Conservation (phyloP, 176 grass and related monocot species). For the Cenchrus purpureus region DNA sequence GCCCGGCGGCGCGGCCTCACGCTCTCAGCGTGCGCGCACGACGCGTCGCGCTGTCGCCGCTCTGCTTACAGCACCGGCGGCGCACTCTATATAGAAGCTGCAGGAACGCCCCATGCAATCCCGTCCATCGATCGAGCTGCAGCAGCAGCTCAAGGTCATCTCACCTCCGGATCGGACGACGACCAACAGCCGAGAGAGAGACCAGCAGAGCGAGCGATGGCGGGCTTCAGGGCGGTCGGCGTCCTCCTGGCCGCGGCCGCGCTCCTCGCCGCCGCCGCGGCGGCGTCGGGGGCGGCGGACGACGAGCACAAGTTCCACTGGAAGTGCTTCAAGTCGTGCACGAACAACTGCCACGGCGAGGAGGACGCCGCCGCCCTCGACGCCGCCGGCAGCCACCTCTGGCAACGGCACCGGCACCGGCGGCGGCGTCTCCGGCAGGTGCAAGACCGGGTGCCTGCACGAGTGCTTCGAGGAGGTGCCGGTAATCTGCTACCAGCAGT, state of each 20-base stretch:
- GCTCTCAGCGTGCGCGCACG: background rate
- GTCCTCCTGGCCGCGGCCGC: constrained; percentile 11
- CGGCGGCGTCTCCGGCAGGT: background rate
- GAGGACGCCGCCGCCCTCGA: background rate
- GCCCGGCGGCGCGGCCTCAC: background rate
- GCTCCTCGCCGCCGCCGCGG: constrained; percentile 20
- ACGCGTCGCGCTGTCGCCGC: background rate
- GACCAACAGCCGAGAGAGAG: background rate
- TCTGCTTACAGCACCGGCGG: background rate
- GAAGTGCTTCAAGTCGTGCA: constrained; percentile 42
- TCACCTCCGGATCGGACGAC: background rate
- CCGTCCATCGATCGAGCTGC: constrained; percentile 10
- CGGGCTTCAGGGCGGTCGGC: background rate
- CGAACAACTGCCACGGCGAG: constrained; percentile 28
- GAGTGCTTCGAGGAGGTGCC: constrained; percentile 49
- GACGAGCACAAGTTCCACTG: background rate
- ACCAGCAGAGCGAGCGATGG: background rate
- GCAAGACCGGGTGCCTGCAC: constrained; percentile 45
- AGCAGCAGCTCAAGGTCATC: background rate
- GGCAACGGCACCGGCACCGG: no score
- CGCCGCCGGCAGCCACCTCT: background rate
- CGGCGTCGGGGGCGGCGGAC: background rate
- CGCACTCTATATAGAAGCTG: constrained; percentile 13
- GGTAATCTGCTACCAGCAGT: constrained; percentile 47
- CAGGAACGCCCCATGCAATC: background rate